Evolutionary conservation across 495 filamentous ascomycete genomes (phyloP), one percentile per base, ranked within the genome.

Genomic region (Cenococcum geophilum): DNA sequence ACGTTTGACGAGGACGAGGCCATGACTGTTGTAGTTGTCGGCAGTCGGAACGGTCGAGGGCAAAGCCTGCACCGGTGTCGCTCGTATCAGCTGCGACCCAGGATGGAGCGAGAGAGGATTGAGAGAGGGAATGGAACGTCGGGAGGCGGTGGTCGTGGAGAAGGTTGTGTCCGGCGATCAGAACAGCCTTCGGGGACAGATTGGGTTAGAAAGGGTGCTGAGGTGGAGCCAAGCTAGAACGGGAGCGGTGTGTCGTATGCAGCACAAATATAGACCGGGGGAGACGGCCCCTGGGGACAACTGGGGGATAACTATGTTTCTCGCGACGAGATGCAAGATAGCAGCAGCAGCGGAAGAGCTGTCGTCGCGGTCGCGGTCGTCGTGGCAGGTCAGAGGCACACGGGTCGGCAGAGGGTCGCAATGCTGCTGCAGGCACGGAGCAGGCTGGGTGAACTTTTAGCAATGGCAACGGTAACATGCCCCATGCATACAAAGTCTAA

Each of bases 1-100:
- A 99, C 93, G 76, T 99, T 99, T 47, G 90, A 96, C 49, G 91
- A 96, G 43, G 90, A 92, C 65, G 91, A 96, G 42, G 92, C 87
- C 90, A 97, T 97, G 61, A 57, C 60, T 59, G 61, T 65, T 47
- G 55, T 40, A 5, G 53, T 18, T 4, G 34, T n/a, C 32, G 18
- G 53, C 49, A 32, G 53, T n/a, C 34, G 32, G 25, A 18, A 11
- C 21, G 36, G 32, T 56, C 32, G 25, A 32, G 25, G 23, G 16
- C 49, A 32, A 45, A 6, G 49, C 49, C 49, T 16, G 49, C 49
- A 52, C 40, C 40, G 49, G 14, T 5, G 49, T 53, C 49, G 49
- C 27, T 45, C 11, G 1, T 14, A 16, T 45, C 40, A 18, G 40
- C 40, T 16, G 25, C 20, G 10, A 4, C 20, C 43, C 21, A 20